Evolutionary conservation across 805 yeast genomes (phyloP), one percentile per base, ranked within the genome.

Genomic region (Myxozyma mucilagina): DNA sequence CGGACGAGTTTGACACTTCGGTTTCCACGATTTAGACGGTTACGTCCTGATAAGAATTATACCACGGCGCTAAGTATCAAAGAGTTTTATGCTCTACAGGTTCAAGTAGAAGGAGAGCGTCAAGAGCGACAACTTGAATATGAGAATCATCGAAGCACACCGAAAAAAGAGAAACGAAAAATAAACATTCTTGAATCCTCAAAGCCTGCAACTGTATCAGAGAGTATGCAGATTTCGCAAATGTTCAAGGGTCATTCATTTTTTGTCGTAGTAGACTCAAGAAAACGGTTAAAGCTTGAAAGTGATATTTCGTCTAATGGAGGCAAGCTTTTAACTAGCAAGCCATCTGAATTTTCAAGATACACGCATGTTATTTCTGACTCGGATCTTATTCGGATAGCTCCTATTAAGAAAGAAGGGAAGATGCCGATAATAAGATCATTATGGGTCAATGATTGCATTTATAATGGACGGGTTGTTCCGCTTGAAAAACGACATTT

Each of bases 361-460:
- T 42, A 11, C 20, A 14, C 53, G 13, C 57, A 58, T 43, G 52
- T 63, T 10, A 63, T 67, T 45, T 67, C 68, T 9, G 68, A 67
- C 35, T 50, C 67, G 18, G 57, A 67, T 11, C 80, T 83, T 0
- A 63, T 72, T 3, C 79, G 78, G 53, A 79, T 82, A 2, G 68
- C 65, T 1, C 72, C 72, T 0, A 61, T 82, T n/a, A 66, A 70
- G 10, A 72, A 75, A n/a, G 60, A 72, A 16, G 87, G 87, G 0
- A 53, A 39, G 10, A 82, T 79, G 66, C 89, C 86, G 68, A 76
- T 93, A 0, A 70, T 90, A 7, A 79, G 74, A 54, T 90, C 96
- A 0, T 71, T 74, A 35, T 93, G 97, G 96, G 71, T 90, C 5
- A 76, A 84, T 48, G 92, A 89, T 65, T 84, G 94, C 67, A 74